These are phyloP conservation scores for Penicillium waksmanii DNA, from an alignment of 495 filamentous ascomycete species.

Conservation along the genomic window DNA sequence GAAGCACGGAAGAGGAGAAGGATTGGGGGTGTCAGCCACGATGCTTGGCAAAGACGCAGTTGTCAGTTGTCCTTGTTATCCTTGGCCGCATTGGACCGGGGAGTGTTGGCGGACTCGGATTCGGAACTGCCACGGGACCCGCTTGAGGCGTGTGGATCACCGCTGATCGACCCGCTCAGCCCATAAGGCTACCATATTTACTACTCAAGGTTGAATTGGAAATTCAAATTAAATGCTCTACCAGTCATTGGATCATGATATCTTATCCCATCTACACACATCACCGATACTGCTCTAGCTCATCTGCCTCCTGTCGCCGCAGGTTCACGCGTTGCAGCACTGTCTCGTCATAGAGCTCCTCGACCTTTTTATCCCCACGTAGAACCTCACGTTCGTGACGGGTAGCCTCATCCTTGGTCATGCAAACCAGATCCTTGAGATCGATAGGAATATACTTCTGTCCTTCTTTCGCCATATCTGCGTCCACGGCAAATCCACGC, in stretches of 20 bases:
- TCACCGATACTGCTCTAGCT: conserved; percentile 53
- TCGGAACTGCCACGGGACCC: not conserved
- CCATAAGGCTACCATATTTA: not conserved
- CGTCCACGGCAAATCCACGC: conserved; percentile 49
- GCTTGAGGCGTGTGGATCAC: conserved; percentile 4
- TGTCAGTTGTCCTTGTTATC: not conserved
- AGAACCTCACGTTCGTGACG: conserved; percentile 81
- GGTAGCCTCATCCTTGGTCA: conserved; percentile 94
- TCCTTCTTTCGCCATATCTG: conserved; percentile 53
- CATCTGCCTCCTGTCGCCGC: conserved; percentile 64
- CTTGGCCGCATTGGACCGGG: not conserved
- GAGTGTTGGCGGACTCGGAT: not conserved
- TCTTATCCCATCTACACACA: not conserved
- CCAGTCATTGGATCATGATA: not conserved
- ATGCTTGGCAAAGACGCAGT: not conserved
- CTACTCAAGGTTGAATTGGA: not conserved
- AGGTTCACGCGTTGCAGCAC: conserved; percentile 66
- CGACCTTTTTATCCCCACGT: conserved; percentile 64
- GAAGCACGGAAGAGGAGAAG: not conserved
- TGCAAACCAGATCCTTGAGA: conserved; percentile 78
- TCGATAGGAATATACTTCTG: conserved; percentile 70
- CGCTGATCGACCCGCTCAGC: conserved; percentile 8
- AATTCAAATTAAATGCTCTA: not conserved
- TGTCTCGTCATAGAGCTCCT: conserved; percentile 71
- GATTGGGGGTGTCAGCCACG: conserved; percentile 1